Evolutionary conservation across 2,329 filamentous ascomycete genomes (phyloP), one percentile per base, ranked within the genome.

Genomic region (Pseudohalonectria lignicola): DNA sequence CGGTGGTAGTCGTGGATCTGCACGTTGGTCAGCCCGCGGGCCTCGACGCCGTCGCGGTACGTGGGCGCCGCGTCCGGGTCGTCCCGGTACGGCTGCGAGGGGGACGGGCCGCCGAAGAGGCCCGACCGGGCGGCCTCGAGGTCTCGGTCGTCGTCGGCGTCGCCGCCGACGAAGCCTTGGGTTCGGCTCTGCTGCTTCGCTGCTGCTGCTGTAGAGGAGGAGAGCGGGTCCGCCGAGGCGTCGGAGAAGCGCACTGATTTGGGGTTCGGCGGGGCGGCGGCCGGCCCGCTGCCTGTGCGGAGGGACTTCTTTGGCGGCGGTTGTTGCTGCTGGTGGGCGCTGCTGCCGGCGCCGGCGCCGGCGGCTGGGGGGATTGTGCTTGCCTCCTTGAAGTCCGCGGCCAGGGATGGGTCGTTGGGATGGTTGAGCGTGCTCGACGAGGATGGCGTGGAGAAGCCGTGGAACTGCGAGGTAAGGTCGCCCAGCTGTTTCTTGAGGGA

Each of bases 231-330:
- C 54, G 76, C 45, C 30, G 49, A 37, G 39, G 73, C 69, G 40
- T 47, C 84, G 53, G 76, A 80, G 71, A 94, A 94, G 42, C 87
- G 83, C 33, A 94, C 87, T n/a, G 80, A 81, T 60, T 92, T 90
- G 38, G 76, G 54, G 33, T 34, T 43, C 34, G 37, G 31, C n/a
- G n/a, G n/a, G n/a, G n/a, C n/a, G n/a, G n/a, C n/a, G n/a, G n/a
- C n/a, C n/a, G n/a, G n/a, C 30, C 34, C 34, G 18, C 43, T 41
- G 29, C 25, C 37, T 36, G 53, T 44, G 28, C 42, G 52, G 41
- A 53, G 39, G 18, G 44, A 41, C 11, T 40, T 37, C 39, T 52
- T 47, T n/a, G n/a, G n/a, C n/a, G n/a, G n/a, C n/a, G n/a, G 37
- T 48, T 31, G 12, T 45, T 29, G 1, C 39, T 18, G 6, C 48